Evolutionary conservation across 2,329 filamentous ascomycete species (phyloP).

Genomic region (Epicoccum nigrum): DNA sequence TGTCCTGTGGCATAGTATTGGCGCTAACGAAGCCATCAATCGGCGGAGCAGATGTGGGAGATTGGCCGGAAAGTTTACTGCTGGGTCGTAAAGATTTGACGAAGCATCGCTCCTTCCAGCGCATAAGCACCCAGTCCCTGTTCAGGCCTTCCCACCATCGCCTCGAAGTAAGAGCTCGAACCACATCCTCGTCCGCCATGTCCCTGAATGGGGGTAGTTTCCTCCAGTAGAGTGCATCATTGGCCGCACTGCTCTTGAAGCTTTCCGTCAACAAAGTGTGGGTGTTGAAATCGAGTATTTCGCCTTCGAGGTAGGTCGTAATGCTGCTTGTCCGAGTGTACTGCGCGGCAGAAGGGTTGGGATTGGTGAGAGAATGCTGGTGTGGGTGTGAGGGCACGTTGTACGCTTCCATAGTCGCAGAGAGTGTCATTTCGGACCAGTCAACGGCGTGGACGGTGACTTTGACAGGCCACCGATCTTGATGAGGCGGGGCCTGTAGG

Average conservation of each 20-base stretch:
- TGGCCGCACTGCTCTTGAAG: constrained; percentile 53
- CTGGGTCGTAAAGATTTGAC: constrained; percentile 43
- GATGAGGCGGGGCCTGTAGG: constrained; percentile 34
- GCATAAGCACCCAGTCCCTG: constrained; percentile 61
- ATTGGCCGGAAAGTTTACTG: constrained; percentile 2
- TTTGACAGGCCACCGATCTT: constrained; percentile 71
- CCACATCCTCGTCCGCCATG: constrained; percentile 50
- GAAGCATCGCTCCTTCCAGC: constrained; percentile 62
- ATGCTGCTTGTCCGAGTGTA: constrained; percentile 55
- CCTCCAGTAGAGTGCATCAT: constrained; percentile 57
- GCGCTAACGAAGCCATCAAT: constrained; percentile 1
- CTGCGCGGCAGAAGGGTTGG: constrained; percentile 12
- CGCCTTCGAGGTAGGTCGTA: constrained; percentile 70
- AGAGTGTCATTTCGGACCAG: constrained; percentile 64
- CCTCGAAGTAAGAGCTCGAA: constrained; percentile 52
- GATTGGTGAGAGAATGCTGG: constrained; percentile 33
- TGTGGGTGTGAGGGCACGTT: constrained; percentile 62
- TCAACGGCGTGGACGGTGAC: constrained; percentile 69
- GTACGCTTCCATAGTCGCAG: constrained; percentile 73
- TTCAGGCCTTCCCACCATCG: constrained; percentile 46
- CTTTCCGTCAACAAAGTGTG: constrained; percentile 59
- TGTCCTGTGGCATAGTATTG: background rate
- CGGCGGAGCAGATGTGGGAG: constrained; percentile 17
- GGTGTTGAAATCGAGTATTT: constrained; percentile 66
- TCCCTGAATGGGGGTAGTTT: constrained; percentile 54